phyloP scores from a whole-genome alignment of 352 stramenopile species.

The Phytophthora pinifolia region DNA sequence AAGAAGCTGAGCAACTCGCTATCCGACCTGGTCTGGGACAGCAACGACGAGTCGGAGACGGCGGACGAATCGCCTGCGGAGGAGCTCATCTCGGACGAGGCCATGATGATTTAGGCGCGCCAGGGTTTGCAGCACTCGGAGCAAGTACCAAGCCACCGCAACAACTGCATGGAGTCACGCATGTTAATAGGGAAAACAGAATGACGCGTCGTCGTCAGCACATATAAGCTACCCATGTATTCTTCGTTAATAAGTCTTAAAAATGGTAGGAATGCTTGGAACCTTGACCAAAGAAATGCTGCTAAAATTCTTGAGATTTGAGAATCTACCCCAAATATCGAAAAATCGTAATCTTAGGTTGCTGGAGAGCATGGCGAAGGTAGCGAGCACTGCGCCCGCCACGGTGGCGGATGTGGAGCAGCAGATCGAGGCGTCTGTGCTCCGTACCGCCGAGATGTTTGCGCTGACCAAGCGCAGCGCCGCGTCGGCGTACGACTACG shows the following conservation, averaged over 20 bases:
- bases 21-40: slow-evolving; percentile 57
- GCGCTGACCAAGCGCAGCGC: slow-evolving; percentile 62
- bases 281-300: no score
- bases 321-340: no score
- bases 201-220: slow-evolving; percentile 12
- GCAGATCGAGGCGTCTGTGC: slow-evolving; percentile 63
- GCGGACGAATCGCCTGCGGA: slow-evolving; percentile 40
- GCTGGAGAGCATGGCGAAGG: slow-evolving; percentile 5
- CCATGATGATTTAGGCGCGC: slow-evolving; percentile 75
- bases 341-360: no score
- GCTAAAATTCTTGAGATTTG: no score
- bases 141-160: slow-evolving; percentile 3
- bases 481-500: slow-evolving; percentile 47
- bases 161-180: not conserved
- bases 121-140: not conserved
- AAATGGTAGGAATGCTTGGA: no score
- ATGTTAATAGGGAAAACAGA: slow-evolving; percentile 22
- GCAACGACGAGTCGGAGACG: slow-evolving; percentile 33
- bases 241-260: slow-evolving; percentile 2
- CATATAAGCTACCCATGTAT: slow-evolving; percentile 14
- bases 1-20: slow-evolving; percentile 61
- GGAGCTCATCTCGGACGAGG: slow-evolving; percentile 78
- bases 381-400: slow-evolving; percentile 4
- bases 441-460: slow-evolving; percentile 72
- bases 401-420: slow-evolving; percentile 22